phyloP scores from a whole-genome alignment of 106 monocot genomes.

The Phalaenopsis equestris region DNA sequence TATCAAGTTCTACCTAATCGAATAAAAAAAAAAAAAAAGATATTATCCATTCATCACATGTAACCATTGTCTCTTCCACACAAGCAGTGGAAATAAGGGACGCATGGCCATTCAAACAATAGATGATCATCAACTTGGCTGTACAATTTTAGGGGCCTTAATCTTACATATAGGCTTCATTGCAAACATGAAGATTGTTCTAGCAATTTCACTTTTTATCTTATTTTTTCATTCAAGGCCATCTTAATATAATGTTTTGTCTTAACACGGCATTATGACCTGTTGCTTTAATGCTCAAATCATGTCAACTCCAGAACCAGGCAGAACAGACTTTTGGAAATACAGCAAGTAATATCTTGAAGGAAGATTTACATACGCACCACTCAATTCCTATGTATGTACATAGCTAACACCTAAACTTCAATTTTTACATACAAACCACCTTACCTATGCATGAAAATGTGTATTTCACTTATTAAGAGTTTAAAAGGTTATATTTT shows the following conservation, averaged over 20 bases:
- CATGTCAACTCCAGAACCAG: neutral
- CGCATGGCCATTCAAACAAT: neutral
- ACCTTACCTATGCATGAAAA: too few species aligned
- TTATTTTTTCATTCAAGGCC: neutral
- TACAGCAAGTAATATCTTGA: neutral
- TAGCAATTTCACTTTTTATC: neutral
- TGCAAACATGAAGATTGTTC: neutral
- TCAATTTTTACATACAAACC: too few species aligned
- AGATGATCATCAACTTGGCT: neutral
- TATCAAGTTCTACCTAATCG: neutral
- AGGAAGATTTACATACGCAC: too few species aligned
- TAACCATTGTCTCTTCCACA: neutral
- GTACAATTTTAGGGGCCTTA: neutral
- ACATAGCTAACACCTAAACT: too few species aligned
- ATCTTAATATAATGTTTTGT: neutral
- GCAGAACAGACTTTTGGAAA: neutral
- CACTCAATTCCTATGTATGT: too few species aligned
- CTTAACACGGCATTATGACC: too few species aligned
- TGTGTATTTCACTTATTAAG: too few species aligned
- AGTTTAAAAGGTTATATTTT: too few species aligned
- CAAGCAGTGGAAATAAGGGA: neutral
- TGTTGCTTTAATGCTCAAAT: neutral
- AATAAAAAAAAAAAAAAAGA: neutral
- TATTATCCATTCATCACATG: neutral
- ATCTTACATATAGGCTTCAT: neutral